A percentile compares a stretch with the other conserved stretches of the same genome.
Conservation (phyloP, 1,284 basidiomycete genomes). For the Leucoagaricus sp. region DNA sequence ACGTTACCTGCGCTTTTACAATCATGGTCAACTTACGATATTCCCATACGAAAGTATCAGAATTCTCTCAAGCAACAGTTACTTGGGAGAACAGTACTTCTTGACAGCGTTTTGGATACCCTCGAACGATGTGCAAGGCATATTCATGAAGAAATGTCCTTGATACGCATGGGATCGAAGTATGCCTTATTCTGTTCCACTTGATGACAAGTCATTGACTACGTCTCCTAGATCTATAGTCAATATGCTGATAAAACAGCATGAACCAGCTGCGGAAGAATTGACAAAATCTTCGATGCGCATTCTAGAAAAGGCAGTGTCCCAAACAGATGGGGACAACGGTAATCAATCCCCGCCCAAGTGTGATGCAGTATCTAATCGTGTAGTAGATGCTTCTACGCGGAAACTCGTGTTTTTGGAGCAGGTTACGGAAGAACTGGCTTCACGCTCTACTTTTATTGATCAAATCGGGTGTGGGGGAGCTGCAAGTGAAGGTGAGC, state of each 20-base stretch:
- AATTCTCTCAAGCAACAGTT: constrained; percentile 56
- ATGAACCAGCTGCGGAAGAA: constrained; percentile 48
- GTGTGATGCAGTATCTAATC: neutral
- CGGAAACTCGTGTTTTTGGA: constrained; percentile 39
- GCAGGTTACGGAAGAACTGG: constrained; percentile 44
- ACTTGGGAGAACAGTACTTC: constrained; percentile 54
- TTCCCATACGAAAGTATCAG: constrained; percentile 60
- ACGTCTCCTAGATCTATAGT: constrained; percentile 35
- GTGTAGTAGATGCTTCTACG: constrained; percentile 17
- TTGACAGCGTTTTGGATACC: constrained; percentile 56
- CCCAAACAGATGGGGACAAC: constrained; percentile 6
- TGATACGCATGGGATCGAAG: constrained; percentile 43
- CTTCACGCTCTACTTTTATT: constrained; percentile 43
- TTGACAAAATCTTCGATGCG: constrained; percentile 4
- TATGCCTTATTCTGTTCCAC: constrained; percentile 27
- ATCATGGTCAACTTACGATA: constrained; percentile 37
- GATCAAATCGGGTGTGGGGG: constrained; percentile 43
- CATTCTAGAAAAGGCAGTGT: constrained; percentile 11
- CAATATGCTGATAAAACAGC: constrained; percentile 39
- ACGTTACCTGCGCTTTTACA: constrained; percentile 47
- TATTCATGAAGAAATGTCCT: constrained; percentile 57
- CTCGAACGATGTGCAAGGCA: constrained; percentile 58
- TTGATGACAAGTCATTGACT: constrained; percentile 7
- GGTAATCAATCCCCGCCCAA: constrained; percentile 9
- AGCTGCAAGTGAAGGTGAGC: constrained; percentile 39